A percentile compares a stretch with the other conserved stretches of the same genome.
These are phyloP conservation scores for Gymnopilus junonius DNA, from an alignment of 768 basidiomycete species.

Conservation along the genomic window DNA sequence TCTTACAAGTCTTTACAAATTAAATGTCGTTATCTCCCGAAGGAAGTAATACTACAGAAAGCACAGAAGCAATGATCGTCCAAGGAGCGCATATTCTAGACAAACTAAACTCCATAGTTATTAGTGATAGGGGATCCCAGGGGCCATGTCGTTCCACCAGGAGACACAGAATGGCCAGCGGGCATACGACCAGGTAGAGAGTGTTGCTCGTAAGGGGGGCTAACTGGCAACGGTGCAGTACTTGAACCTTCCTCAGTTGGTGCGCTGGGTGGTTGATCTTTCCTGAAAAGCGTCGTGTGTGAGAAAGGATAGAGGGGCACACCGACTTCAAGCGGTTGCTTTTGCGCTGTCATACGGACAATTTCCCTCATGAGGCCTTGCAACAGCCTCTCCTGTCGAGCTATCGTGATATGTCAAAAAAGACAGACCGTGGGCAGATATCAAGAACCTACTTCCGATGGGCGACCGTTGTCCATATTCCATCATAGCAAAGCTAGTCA, in stretches of 20 bases:
- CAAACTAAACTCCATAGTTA: constrained; percentile 16
- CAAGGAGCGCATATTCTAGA: constrained; percentile 4
- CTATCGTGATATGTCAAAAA: constrained; percentile 39
- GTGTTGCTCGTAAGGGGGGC: constrained; percentile 38
- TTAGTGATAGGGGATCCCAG: constrained; percentile 27
- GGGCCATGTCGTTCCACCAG: constrained; percentile 27
- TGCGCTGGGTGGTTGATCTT: constrained; percentile 39
- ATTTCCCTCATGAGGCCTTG: constrained; percentile 88
- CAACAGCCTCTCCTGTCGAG: constrained; percentile 80
- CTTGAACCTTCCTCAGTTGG: constrained; percentile 33
- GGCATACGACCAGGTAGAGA: constrained; percentile 23
- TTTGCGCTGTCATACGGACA: constrained; percentile 79
- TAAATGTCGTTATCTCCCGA: not conserved
- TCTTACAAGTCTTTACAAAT: not conserved
- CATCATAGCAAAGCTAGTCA: constrained; percentile 77
- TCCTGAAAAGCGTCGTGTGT: constrained; percentile 64
- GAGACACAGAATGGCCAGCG: constrained; percentile 17
- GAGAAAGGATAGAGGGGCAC: constrained; percentile 85
- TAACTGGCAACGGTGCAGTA: constrained; percentile 42
- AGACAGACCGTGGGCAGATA: constrained; percentile 3
- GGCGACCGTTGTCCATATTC: constrained; percentile 80
- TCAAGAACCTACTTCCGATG: constrained; percentile 69
- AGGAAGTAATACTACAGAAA: constrained; percentile 5
- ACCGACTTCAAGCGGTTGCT: constrained; percentile 78
- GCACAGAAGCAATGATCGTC: constrained; percentile 6